A percentile compares a stretch with the other conserved stretches of the same genome.
Evolutionary conservation across 306 rosid species (phyloP).

Genomic region (Trifolium fragiferum): DNA sequence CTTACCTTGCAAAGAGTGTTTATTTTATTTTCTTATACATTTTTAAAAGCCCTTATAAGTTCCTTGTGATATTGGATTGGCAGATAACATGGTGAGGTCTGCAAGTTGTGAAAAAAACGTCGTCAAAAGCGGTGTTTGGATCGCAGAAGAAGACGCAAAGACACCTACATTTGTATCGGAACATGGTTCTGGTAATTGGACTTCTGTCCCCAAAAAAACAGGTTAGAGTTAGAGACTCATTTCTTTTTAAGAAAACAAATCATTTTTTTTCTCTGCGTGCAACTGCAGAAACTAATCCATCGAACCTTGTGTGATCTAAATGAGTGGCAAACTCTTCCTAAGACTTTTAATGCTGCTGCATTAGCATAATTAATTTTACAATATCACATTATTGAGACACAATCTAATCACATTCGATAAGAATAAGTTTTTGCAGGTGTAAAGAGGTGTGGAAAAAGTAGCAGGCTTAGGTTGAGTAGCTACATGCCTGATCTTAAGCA

Average conservation of each 20-base stretch:
- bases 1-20: constrained; percentile 52
- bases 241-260: neutral
- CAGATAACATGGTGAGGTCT: constrained; percentile 66
- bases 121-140: constrained; percentile 54
- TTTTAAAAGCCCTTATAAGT: constrained; percentile 37
- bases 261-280: no score
- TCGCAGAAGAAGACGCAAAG: constrained; percentile 70
- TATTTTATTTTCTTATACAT: constrained; percentile 13
- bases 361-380: neutral
- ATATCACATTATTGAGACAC: no score
- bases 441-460: constrained; percentile 79
- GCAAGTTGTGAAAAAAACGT: constrained; percentile 60
- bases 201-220: constrained; percentile 67
- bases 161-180: constrained; percentile 57
- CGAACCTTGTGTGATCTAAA: no score
- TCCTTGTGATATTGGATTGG: constrained; percentile 33
- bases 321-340: no score
- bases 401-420: neutral
- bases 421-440: constrained; percentile 55
- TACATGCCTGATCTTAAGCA: constrained; percentile 65
- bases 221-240: constrained; percentile 46
- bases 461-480: constrained; percentile 73
- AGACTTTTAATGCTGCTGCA: no score
- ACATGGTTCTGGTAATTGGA: constrained; percentile 70
- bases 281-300: no score